Conservation (phyloP, 345 rosid genomes). For the Gossypium mustelinum region DNA sequence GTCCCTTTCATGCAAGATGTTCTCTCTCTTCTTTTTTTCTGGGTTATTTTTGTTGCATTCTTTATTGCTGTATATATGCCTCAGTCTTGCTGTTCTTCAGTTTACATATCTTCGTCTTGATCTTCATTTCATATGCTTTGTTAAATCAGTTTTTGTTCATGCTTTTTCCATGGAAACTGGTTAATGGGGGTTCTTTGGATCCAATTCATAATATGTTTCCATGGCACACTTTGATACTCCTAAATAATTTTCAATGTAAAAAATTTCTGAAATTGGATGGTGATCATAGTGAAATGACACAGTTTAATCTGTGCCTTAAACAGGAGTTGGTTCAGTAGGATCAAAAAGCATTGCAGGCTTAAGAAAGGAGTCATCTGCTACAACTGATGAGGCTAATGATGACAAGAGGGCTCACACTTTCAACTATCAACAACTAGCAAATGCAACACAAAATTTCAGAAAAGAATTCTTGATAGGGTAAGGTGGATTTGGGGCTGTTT, state of each 20-base stretch:
- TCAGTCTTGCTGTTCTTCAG: neutral
- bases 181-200: neutral
- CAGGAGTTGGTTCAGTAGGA: neutral
- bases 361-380: conserved; percentile 15
- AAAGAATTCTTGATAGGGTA: conserved; percentile 49
- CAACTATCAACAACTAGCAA: conserved; percentile 56
- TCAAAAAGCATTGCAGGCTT: neutral
- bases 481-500: conserved; percentile 84
- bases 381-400: neutral
- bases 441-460: conserved; percentile 51
- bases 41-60: no score
- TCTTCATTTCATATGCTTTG: neutral
- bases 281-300: neutral
- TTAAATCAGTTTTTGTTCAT: neutral
- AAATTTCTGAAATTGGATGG: neutral
- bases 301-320: neutral
- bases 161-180: neutral
- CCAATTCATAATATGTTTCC: neutral
- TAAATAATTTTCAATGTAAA: neutral
- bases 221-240: neutral
- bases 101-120: neutral
- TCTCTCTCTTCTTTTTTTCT: neutral
- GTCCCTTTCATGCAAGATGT: neutral
- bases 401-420: conserved; percentile 28
- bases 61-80: neutral